These are phyloP conservation scores for Dalechampia spathulata DNA, from an alignment of 441 rosid genomes.

Conservation along the genomic window DNA sequence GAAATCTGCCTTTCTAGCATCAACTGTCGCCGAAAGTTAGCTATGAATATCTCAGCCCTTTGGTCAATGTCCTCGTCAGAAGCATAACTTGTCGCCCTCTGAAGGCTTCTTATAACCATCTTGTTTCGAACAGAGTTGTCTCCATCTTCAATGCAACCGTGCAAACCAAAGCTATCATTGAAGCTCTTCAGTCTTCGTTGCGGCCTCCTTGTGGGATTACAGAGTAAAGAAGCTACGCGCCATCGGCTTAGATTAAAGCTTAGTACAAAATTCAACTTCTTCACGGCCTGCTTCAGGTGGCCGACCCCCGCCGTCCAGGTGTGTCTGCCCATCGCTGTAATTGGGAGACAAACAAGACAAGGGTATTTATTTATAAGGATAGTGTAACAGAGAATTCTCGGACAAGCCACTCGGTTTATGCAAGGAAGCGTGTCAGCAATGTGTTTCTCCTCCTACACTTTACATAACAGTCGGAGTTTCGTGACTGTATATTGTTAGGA, in stretches of 20 bases:
- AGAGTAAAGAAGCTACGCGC: slow-evolving; percentile 25
- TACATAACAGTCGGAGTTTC: background rate
- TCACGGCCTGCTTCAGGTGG: slow-evolving; percentile 35
- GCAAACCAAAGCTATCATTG: slow-evolving; percentile 32
- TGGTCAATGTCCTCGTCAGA: too few species aligned
- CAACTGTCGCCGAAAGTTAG: too few species aligned
- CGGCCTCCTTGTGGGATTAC: slow-evolving; percentile 1
- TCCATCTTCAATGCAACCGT: slow-evolving; percentile 24
- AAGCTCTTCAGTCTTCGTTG: slow-evolving; percentile 27
- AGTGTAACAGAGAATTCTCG: slow-evolving; percentile 12
- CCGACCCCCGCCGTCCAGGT: slow-evolving; percentile 17
- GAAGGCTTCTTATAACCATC: background rate
- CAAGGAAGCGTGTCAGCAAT: slow-evolving; percentile 8
- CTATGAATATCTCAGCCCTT: too few species aligned
- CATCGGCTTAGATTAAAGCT: slow-evolving; percentile 22
- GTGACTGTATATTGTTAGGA: background rate
- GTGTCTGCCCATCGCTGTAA: slow-evolving; percentile 13
- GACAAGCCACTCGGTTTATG: slow-evolving; percentile 16
- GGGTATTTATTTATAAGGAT: slow-evolving; percentile 7
- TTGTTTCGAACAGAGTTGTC: slow-evolving; percentile 6
- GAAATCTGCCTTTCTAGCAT: too few species aligned
- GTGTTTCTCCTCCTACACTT: background rate
- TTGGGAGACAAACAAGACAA: background rate
- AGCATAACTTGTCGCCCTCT: too few species aligned
- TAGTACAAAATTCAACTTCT: slow-evolving; percentile 31